Percentiles rank a stretch among this genome's conserved stretches.
Conservation (phyloP, 2,329 filamentous ascomycete species). For the Hypoxylon sp. region DNA sequence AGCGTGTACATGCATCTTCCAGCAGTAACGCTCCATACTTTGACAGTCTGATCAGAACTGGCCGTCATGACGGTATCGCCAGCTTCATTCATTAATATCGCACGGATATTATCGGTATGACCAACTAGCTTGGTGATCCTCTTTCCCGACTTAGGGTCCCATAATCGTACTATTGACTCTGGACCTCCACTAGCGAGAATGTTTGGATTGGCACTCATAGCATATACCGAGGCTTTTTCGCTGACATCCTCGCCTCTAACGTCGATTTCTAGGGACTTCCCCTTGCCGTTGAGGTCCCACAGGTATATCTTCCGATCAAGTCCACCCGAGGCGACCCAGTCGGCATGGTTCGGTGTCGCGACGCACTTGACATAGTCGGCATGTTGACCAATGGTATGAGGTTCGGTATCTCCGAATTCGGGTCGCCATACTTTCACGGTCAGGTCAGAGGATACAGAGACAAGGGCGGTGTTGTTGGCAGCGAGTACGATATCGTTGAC, state of each 20-base stretch:
- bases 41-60: constrained; percentile 96
- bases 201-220: constrained; percentile 81
- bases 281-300: constrained; percentile 92
- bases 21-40: constrained; percentile 96
- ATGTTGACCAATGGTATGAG: constrained; percentile 90
- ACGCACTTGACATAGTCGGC: constrained; percentile 97
- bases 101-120: constrained; percentile 93
- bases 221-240: constrained; percentile 96
- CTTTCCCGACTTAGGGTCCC: constrained; percentile 90
- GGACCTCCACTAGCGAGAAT: constrained; percentile 93
- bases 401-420: constrained; percentile 72
- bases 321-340: constrained; percentile 94
- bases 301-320: constrained; percentile 92
- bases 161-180: constrained; percentile 91
- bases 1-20: constrained; percentile 97
- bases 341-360: constrained; percentile 76
- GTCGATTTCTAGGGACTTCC: constrained; percentile 88
- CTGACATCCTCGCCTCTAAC: constrained; percentile 83
- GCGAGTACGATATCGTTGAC: constrained; percentile 92
- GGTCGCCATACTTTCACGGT: constrained; percentile 95
- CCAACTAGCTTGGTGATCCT: constrained; percentile 96
- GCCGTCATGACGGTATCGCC: constrained; percentile 94
- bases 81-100: constrained; percentile 88
- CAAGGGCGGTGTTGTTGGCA: constrained; percentile 80
- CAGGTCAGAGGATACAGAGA: constrained; percentile 93